Percentiles rank a stretch among this genome's conserved stretches.
phyloP scores from a whole-genome alignment of 257 asterid species.

The Scutellaria galericulata region DNA sequence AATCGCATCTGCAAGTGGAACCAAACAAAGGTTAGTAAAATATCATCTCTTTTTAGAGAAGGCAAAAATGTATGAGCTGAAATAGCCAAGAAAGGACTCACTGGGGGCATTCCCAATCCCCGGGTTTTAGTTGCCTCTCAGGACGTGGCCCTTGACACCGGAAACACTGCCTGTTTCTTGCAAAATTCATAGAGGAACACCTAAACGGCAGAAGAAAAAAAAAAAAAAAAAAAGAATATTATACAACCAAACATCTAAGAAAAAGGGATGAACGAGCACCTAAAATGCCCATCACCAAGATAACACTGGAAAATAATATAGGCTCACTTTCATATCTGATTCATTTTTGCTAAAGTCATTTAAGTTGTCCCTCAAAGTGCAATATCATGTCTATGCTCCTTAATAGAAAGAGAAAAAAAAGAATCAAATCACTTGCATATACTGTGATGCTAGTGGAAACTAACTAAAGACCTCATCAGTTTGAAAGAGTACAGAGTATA shows the following conservation, averaged over 20 bases:
- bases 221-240: not conserved
- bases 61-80: conserved; percentile 20
- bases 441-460: not conserved
- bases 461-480: not conserved
- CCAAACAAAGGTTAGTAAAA: conserved; percentile 6
- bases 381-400: conserved; percentile 13
- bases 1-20: conserved; percentile 64
- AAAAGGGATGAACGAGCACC: not conserved
- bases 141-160: conserved; percentile 77
- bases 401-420: not conserved
- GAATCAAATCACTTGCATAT: not conserved
- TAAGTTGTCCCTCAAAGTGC: not conserved
- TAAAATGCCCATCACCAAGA: not conserved
- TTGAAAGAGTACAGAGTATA: too few relatives aligned
- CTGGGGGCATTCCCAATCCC: conserved; percentile 94
- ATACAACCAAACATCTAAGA: conserved; percentile 9
- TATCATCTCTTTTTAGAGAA: not conserved
- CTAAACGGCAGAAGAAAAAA: conserved; percentile 43
- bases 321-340: not conserved
- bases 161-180: conserved; percentile 66
- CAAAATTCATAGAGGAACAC: conserved; percentile 81
- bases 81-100: conserved; percentile 42
- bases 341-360: conserved; percentile 4
- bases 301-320: not conserved
- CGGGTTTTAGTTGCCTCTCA: conserved; percentile 60